These are phyloP conservation scores for Gnomoniopsis smithogilvyi DNA, from an alignment of 2,329 filamentous ascomycete species.

Conservation along the genomic window DNA sequence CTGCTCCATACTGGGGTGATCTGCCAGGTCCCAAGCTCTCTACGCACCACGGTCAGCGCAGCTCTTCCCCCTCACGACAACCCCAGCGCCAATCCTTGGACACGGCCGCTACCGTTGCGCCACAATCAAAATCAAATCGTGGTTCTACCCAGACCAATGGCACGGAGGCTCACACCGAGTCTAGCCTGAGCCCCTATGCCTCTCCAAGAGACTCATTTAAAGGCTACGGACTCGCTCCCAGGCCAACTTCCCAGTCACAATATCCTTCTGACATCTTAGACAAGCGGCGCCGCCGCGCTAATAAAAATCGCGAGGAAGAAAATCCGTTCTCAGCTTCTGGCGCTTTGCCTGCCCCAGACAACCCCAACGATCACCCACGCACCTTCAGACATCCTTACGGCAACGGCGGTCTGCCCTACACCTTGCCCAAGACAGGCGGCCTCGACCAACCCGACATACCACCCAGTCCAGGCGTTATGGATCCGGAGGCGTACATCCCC, in stretches of 20 bases:
- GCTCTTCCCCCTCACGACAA: conserved; percentile 31
- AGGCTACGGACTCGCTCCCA: conserved; percentile 52
- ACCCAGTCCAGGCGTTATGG: conserved; percentile 23
- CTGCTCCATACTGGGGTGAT: conserved; percentile 57
- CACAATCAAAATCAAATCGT: conserved; percentile 45
- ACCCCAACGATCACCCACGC: conserved; percentile 54
- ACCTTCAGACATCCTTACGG: conserved; percentile 52
- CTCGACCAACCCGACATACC: conserved; percentile 23
- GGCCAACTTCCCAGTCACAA: conserved; percentile 49
- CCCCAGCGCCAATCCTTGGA: conserved; percentile 34
- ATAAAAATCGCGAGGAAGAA: conserved; percentile 39
- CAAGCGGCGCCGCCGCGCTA: conserved; percentile 40
- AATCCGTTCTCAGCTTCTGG: conserved; percentile 32
- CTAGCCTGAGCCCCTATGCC: conserved; percentile 55
- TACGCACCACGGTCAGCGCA: conserved; percentile 32
- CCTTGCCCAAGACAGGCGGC: conserved; percentile 25
- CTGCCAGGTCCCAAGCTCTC: conserved; percentile 46
- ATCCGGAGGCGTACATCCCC: conserved; percentile 30
- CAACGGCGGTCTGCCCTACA: conserved; percentile 30
- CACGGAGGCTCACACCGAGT: conserved; percentile 54
- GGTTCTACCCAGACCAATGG: conserved; percentile 53
- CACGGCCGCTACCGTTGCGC: conserved; percentile 27
- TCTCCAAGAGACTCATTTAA: conserved; percentile 52
- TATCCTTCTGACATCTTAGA: conserved; percentile 41
- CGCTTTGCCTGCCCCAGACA: conserved; percentile 51